A percentile compares a stretch with the other conserved stretches of the same genome.
These are phyloP conservation scores for Pythium brachiatum DNA, from an alignment of 352 stramenopile species.

Conservation along the genomic window DNA sequence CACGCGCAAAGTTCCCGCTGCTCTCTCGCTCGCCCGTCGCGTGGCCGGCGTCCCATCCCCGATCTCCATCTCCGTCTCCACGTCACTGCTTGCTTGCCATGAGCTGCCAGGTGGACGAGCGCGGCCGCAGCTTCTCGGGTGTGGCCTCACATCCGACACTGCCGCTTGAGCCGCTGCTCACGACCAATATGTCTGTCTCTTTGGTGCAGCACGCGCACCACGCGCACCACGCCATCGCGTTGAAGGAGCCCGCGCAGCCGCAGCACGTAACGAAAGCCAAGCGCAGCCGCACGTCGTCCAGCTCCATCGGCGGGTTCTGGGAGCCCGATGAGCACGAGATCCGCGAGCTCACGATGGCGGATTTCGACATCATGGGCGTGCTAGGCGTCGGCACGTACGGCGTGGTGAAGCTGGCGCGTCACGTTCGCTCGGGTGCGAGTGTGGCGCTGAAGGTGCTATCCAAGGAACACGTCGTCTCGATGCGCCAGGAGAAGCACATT, in stretches of 20 bases:
- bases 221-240: not conserved
- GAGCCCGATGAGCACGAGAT: constrained; percentile 38
- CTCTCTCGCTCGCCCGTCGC: not conserved
- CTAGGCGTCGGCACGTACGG: constrained; percentile 77
- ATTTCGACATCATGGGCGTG: constrained; percentile 72
- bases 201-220: constrained; percentile 3
- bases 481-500: constrained; percentile 77
- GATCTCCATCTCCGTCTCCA: not conserved
- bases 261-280: constrained; percentile 10
- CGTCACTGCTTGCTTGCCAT: not conserved
- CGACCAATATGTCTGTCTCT: constrained; percentile 21
- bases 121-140: constrained; percentile 9
- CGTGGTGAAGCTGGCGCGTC: constrained; percentile 73
- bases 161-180: constrained; percentile 22
- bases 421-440: constrained; percentile 50
- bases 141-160: not conserved
- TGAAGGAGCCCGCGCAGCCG: constrained; percentile 8
- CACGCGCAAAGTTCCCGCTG: not conserved
- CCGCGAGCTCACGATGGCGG: constrained; percentile 33
- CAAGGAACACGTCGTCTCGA: constrained; percentile 71
- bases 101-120: constrained; percentile 20
- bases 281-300: constrained; percentile 26
- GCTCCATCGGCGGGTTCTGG: constrained; percentile 28
- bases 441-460: constrained; percentile 77
- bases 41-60: not conserved